Evolutionary conservation across 1,139 yeast species (phyloP), one percentile per base, ranked within the genome.

Genomic region (Ashbya aceris): DNA sequence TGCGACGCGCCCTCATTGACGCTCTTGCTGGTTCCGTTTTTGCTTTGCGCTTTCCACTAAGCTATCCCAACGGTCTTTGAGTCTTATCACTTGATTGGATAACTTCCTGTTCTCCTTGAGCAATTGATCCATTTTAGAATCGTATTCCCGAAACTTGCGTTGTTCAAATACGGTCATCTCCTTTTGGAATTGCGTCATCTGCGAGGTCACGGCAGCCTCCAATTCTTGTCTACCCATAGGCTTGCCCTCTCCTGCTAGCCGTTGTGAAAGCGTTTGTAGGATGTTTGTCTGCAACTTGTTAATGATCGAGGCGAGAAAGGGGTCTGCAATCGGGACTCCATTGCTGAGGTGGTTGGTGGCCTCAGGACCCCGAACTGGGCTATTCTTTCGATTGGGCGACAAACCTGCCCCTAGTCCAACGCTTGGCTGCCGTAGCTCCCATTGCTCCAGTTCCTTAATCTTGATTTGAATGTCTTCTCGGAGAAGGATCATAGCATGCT

Each of bases 21-120:
- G 14, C n/a, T 32, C 35, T 13, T 52, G 55, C 30, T 49, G 51
- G 38, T 48, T 54, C 39, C 67, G 56, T 40, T 65, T 60, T 45
- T 58, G 66, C 40, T 67, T 65, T 1, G 75, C 76, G 47, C 72
- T 70, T 47, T 71, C 73, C 2, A 71, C 73, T 23, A 72, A 50
- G 32, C 66, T 66, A 49, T 71, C 67, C 76, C 76, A 71, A 32
- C 75, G 54, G 45, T 70, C 71, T 40, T 67, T 68, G 26, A 71
- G 49, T 41, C 64, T 64, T 7, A 58, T 55, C 2, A 67, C 64
- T 45, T 71, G 70, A 33, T 55, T 55, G 30, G 65, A 64, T 39
- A 72, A 49, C 36, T 56, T 60, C 29, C 49, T 55, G 40, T 66
- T 66, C 26, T 64, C 68, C 37, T 48, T 53, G 4, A 42, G 38